These are phyloP conservation scores for Evansstolkia leycettana DNA, from an alignment of 495 filamentous ascomycete species.

Conservation along the genomic window DNA sequence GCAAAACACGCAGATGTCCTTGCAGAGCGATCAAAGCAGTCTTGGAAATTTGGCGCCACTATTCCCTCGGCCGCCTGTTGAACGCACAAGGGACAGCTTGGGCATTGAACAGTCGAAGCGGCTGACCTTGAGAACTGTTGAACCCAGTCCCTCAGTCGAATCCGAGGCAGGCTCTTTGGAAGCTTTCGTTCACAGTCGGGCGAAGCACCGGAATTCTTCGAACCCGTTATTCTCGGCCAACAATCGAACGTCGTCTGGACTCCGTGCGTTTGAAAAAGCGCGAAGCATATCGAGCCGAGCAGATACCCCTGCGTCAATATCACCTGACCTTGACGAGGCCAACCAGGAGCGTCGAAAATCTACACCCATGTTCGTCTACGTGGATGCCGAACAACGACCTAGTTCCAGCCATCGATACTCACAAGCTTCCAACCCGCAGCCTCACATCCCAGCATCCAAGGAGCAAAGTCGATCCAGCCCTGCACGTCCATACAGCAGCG, in stretches of 20 bases:
- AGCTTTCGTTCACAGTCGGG: slow-evolving; percentile 33
- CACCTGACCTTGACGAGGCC: slow-evolving; percentile 22
- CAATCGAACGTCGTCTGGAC: slow-evolving; percentile 21
- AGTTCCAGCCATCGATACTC: slow-evolving; percentile 10
- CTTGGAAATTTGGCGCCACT: slow-evolving; percentile 24
- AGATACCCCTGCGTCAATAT: slow-evolving; percentile 23
- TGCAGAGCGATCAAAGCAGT: slow-evolving; percentile 27
- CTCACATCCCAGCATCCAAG: slow-evolving; percentile 6
- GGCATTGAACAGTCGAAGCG: slow-evolving; percentile 22
- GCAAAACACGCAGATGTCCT: slow-evolving; percentile 29
- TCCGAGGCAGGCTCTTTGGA: slow-evolving; percentile 33
- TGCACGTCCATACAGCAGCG: slow-evolving; percentile 27
- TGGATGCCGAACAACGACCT: slow-evolving; percentile 25
- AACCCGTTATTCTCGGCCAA: slow-evolving; percentile 31
- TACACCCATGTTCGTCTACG: slow-evolving; percentile 26
- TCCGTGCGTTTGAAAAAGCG: slow-evolving; percentile 24
- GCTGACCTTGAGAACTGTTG: slow-evolving; percentile 22
- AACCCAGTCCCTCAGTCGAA: slow-evolving; percentile 21
- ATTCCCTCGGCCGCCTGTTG: slow-evolving; percentile 26
- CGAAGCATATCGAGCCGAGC: slow-evolving; percentile 27
- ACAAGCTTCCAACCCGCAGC: slow-evolving; percentile 12
- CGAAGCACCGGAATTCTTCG: slow-evolving; percentile 30
- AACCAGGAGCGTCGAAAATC: slow-evolving; percentile 26
- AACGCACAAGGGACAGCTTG: slow-evolving; percentile 17
- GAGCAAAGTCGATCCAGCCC: slow-evolving; percentile 27